These are phyloP conservation scores for Cyclotella baltica DNA, from an alignment of 108 stramenopile genomes.

Conservation along the genomic window DNA sequence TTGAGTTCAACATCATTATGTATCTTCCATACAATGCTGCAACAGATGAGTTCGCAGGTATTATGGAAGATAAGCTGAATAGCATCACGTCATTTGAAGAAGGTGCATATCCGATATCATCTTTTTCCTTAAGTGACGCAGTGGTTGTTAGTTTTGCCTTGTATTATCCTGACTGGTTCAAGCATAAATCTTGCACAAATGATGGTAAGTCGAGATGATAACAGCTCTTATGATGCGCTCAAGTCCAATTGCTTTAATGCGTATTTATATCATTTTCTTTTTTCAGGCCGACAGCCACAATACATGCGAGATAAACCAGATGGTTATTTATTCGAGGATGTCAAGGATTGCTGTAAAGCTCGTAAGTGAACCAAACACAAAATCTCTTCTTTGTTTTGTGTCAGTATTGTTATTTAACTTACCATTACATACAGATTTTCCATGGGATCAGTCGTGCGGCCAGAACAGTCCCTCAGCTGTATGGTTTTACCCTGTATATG, in stretches of 20 bases:
- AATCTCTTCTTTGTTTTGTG: neutral
- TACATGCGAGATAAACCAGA: conserved; percentile 6
- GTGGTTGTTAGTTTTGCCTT: conserved; percentile 2
- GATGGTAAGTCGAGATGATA: conserved; percentile 3
- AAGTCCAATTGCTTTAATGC: too few species aligned
- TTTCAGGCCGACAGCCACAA: conserved; percentile 9
- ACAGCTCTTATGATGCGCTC: neutral
- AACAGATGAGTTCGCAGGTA: neutral
- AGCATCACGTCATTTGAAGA: conserved; percentile 2
- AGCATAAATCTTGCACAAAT: conserved; percentile 7
- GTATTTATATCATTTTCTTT: too few species aligned
- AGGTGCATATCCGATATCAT: conserved; percentile 1
- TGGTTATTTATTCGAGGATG: conserved; percentile 11
- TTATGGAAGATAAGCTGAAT: conserved; percentile 1
- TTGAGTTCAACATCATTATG: neutral
- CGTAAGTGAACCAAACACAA: neutral
- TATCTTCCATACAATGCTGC: conserved; percentile 15
- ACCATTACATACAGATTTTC: neutral
- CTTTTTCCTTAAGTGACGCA: neutral
- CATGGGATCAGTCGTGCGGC: conserved; percentile 9
- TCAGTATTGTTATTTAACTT: neutral
- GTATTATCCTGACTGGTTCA: conserved; percentile 22
- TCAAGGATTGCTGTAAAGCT: conserved; percentile 3
- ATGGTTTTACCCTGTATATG: conserved; percentile 3
- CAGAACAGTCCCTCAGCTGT: neutral